Evolutionary conservation across 176 grass and related monocot genomes (phyloP), one percentile per base, ranked within the genome.

Genomic region (Aegilops sharonensis): DNA sequence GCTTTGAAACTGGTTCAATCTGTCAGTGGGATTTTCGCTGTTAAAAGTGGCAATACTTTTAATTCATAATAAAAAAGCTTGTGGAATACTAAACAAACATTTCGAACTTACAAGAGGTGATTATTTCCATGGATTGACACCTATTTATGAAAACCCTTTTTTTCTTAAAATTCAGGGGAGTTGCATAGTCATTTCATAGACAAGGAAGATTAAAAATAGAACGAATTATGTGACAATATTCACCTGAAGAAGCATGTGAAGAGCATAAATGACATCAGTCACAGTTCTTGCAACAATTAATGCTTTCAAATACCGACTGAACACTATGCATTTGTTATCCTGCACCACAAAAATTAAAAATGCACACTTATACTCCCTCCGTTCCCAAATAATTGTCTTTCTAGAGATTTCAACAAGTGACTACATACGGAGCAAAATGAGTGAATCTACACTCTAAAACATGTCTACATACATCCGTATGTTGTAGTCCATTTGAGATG

Each of bases 201-300:
- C 29, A 52, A 40, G 5, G 11, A 37, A n/a, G 45, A n/a, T 29
- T 25, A 68, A 2, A 50, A 35, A 81, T 21, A n/a, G 10, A 81
- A 52, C 7, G 6, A 68, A 81, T 34, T 68, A 72, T 47, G 35
- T 68, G 79, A 23, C 21, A 10, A 36, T 5, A 50, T 12, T 52
- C 30, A 98, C 95, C 89, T 98, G 95, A 84, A 98, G 93, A 89
- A 98, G 74, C 84, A 98, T 94, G 68, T 95, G 95, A 8, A 95
- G 77, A 15, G 88, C 47, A 85, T 98, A 94, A 85, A 98, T 88
- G 21, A 81, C 81, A 89, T 98, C 95, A 24, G 88, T 92, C 36
- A 98, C 37, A 78, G 81, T 95, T 89, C 95, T 93, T 20, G 90
- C 89, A 8, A 61, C 84, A 48, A 77, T 86, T 78, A 98, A 78